Evolutionary conservation across 352 stramenopile genomes (phyloP), one percentile per base, ranked within the genome.

Genomic region (Globisporangium cystogenes): DNA sequence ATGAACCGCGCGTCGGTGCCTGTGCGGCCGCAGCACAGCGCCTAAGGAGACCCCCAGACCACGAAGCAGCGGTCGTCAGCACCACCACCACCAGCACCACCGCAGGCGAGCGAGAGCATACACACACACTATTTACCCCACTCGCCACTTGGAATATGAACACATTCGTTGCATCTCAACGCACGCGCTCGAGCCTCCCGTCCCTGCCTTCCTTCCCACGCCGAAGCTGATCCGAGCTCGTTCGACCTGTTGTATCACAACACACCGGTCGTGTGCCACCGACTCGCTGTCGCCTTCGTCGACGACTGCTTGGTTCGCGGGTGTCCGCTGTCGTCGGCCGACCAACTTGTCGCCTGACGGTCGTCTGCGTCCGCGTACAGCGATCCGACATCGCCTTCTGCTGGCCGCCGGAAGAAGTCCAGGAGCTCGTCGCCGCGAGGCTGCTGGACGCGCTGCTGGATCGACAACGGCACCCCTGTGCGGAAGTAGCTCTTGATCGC

Each of bases 1-100:
- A 87, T 82, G 45, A 86, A 86, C 68, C 68, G 78, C 55, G 63
- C 68, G 42, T 70, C 64, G 1, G 60, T 70, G 27, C 72, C 72
- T 37, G 51, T 63, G 1, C 76, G 68, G 29, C 56, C 61, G 21
- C 55, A 59, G 37, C 48, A 51, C 40, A 11, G 40, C 40, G 40
- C 20, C 20, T 45, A 18, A 18, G 31, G 39, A 44, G 12, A 39
- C 5, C 14, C 3, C 11, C 12, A 39, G 6, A 3, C 11, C 4
- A 12, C 33, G 33, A 12, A 35, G 29, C 29, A 12, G 7, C 11
- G 29, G 7, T 6, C 10, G 29, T 0, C 33, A 7, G 8, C 33
- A 18, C 14, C 4, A 39, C 8, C 1, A 39, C 8, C 14, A 7
- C 14, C 12, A 39, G 33, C 14, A n/a, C 10, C 31, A 36, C 11